These are phyloP conservation scores for Mycena galopus DNA, from an alignment of 768 basidiomycete genomes.

Conservation along the genomic window DNA sequence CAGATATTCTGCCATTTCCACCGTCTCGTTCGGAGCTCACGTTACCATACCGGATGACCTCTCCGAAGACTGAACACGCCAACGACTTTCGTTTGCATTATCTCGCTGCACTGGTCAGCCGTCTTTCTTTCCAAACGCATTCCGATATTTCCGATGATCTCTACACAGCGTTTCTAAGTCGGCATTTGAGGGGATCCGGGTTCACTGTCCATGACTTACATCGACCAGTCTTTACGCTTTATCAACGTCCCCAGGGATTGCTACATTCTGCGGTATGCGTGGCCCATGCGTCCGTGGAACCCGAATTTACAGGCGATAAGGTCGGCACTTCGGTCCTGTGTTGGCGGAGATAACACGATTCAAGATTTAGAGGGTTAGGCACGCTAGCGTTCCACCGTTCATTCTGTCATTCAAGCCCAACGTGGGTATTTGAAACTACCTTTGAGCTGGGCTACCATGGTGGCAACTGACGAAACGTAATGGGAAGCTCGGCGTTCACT, in stretches of 20 bases:
- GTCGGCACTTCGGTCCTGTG: conserved; percentile 12
- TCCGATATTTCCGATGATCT: not conserved
- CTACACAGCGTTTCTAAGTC: not conserved
- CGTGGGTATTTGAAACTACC: not conserved
- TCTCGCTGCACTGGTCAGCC: too few relatives aligned
- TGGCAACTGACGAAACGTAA: conserved; percentile 12
- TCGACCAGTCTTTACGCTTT: not conserved
- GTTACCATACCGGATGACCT: conserved; percentile 3
- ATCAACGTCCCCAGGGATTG: not conserved
- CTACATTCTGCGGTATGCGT: not conserved
- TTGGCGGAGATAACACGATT: not conserved
- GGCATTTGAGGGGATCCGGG: not conserved
- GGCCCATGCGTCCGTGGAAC: not conserved
- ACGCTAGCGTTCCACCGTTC: too few relatives aligned
- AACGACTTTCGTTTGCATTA: not conserved
- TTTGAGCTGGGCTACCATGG: not conserved
- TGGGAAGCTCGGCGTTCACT: conserved; percentile 1
- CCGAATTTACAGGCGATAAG: conserved; percentile 8
- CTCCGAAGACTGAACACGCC: conserved; percentile 2
- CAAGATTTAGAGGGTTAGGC: not conserved
- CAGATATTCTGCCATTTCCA: not conserved
- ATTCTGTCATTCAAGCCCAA: not conserved
- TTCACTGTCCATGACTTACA: not conserved
- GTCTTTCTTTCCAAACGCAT: too few relatives aligned
- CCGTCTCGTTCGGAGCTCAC: not conserved